phyloP scores from a whole-genome alignment of 176 grass and related monocot species.

The Saccharum spontaneum region DNA sequence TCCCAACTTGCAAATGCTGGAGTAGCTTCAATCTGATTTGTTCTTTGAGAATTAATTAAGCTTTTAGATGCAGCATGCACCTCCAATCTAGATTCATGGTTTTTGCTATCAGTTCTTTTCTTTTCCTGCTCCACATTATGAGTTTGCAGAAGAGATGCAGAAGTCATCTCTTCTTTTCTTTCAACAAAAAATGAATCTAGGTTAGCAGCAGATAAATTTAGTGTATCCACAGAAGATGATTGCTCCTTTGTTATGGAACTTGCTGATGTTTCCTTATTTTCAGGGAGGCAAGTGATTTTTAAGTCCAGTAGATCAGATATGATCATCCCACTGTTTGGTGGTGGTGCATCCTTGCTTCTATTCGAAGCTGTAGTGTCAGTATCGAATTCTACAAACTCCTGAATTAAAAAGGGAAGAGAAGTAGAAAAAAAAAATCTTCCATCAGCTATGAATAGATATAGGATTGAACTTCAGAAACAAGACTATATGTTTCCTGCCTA shows the following conservation, averaged over 20 bases:
- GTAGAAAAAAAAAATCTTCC: neutral
- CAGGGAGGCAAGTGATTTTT: constrained; percentile 55
- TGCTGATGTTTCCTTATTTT: constrained; percentile 41
- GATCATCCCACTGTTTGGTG: constrained; percentile 51
- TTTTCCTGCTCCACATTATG: constrained; percentile 33
- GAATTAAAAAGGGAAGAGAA: constrained; percentile 22
- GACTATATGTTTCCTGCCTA: constrained; percentile 20
- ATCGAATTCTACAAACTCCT: constrained; percentile 81
- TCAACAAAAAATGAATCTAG: constrained; percentile 60
- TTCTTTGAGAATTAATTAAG: constrained; percentile 37
- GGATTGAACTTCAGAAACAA: constrained; percentile 30
- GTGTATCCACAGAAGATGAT: constrained; percentile 29
- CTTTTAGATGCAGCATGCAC: constrained; percentile 10
- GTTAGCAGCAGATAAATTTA: constrained; percentile 58
- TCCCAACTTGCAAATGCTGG: constrained; percentile 77
- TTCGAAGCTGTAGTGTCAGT: constrained; percentile 51
- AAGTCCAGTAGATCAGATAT: constrained; percentile 87
- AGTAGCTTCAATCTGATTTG: constrained; percentile 39
- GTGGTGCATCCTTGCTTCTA: constrained; percentile 52
- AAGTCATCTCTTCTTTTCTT: constrained; percentile 50
- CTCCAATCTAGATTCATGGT: constrained; percentile 32
- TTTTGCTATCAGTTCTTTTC: constrained; percentile 27
- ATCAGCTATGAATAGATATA: constrained; percentile 33
- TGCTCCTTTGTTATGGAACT: constrained; percentile 36
- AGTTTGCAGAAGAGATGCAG: constrained; percentile 29